A percentile compares a stretch with the other conserved stretches of the same genome.
Conservation (phyloP, 345 rosid genomes). For the Eucalyptus lansdowneana region DNA sequence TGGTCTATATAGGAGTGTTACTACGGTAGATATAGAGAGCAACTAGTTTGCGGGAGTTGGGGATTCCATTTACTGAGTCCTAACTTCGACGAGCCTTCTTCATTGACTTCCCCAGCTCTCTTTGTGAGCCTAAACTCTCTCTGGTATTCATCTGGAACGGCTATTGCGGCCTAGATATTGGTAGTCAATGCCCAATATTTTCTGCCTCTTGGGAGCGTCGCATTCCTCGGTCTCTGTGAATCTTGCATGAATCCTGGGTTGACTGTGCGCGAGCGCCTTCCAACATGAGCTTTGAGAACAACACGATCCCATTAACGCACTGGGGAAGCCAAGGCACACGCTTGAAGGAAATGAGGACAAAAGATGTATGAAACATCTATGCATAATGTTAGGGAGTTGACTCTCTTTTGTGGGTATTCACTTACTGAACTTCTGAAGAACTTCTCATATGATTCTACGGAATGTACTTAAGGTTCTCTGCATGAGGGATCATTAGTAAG, state of each 20-base stretch:
- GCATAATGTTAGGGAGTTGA: background rate
- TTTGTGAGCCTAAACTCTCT: background rate
- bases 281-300: slow-evolving; percentile 82
- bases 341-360: background rate
- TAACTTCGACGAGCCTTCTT: background rate
- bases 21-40: no score
- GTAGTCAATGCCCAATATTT: background rate
- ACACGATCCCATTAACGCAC: background rate
- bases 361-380: background rate
- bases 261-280: slow-evolving; percentile 93
- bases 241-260: slow-evolving; percentile 93
- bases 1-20: no score
- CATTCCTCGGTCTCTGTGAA: slow-evolving; percentile 81
- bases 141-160: background rate
- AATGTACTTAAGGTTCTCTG: background rate
- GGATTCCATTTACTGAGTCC: no score
- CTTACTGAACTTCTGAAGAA: background rate
- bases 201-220: slow-evolving; percentile 25
- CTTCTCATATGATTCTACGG: background rate
- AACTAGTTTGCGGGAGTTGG: no score
- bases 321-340: background rate
- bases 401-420: background rate
- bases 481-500: background rate
- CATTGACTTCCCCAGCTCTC: background rate
- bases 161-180: background rate